A percentile compares a stretch with the other conserved stretches of the same genome.
phyloP scores from a whole-genome alignment of 768 basidiomycete genomes.

The Tulasnella calospora region DNA sequence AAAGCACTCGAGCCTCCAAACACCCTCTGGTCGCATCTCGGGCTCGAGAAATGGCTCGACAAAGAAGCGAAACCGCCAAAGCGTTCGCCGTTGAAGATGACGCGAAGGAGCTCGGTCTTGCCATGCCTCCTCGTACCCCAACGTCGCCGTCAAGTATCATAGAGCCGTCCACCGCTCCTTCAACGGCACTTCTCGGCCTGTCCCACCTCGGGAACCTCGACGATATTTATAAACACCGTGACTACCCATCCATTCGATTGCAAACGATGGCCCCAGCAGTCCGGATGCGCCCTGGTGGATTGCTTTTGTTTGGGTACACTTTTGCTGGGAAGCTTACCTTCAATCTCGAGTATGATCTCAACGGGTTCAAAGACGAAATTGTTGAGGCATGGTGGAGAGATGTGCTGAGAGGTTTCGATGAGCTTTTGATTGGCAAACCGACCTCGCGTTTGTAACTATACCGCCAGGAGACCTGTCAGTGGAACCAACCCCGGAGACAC shows the following conservation, averaged over 20 bases:
- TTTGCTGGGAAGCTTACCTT: slow-evolving; percentile 71
- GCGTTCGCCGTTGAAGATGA: slow-evolving; percentile 75
- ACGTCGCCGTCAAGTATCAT: background rate
- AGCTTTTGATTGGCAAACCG: slow-evolving; percentile 44
- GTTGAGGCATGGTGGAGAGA: slow-evolving; percentile 67
- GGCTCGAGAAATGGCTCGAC: slow-evolving; percentile 57
- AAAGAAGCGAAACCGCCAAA: slow-evolving; percentile 56
- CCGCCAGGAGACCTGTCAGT: background rate
- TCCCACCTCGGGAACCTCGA: slow-evolving; percentile 81
- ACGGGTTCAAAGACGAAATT: slow-evolving; percentile 59
- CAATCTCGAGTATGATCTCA: slow-evolving; percentile 72
- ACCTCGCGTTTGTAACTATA: background rate
- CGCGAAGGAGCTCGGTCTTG: slow-evolving; percentile 7
- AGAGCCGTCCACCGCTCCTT: slow-evolving; percentile 38
- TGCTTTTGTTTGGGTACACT: slow-evolving; percentile 79
- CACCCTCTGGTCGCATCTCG: slow-evolving; percentile 57
- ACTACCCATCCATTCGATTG: slow-evolving; percentile 53
- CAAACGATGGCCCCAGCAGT: slow-evolving; percentile 77
- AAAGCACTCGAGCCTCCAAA: slow-evolving; percentile 61
- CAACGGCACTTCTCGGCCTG: slow-evolving; percentile 64
- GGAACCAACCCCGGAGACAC: too few species aligned
- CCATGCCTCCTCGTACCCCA: background rate
- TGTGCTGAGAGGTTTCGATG: slow-evolving; percentile 51
- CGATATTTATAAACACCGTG: slow-evolving; percentile 65
- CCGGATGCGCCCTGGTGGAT: slow-evolving; percentile 66